These are phyloP conservation scores for Aspergillus sparsus DNA, from an alignment of 495 filamentous ascomycete species.

Conservation along the genomic window DNA sequence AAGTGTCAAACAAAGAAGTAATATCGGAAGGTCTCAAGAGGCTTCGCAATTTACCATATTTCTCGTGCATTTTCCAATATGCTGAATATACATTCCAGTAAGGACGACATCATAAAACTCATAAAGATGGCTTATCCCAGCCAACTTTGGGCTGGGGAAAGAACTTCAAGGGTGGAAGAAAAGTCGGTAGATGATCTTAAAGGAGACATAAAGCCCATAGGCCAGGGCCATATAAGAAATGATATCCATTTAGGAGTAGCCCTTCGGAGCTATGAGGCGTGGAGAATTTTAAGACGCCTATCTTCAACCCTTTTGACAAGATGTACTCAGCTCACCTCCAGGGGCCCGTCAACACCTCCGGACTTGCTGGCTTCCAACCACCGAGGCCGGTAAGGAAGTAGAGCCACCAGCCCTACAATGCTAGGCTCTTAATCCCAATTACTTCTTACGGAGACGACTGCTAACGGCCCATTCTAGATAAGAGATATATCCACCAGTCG, in stretches of 20 bases:
- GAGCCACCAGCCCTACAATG: too few relatives aligned
- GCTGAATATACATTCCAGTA: background rate
- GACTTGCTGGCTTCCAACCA: too few relatives aligned
- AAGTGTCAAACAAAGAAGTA: background rate
- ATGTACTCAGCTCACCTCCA: too few relatives aligned
- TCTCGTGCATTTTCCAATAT: background rate
- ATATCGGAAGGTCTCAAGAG: background rate
- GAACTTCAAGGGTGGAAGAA: background rate
- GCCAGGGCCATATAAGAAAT: background rate
- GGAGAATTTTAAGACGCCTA: too few relatives aligned
- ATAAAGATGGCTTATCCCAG: background rate
- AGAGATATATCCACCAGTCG: too few relatives aligned
- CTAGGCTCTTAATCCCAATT: too few relatives aligned
- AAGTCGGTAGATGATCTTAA: background rate
- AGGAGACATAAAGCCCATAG: background rate
- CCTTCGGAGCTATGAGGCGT: too few relatives aligned
- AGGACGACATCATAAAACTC: background rate
- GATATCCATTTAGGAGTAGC: background rate
- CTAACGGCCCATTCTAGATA: too few relatives aligned
- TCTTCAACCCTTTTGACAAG: too few relatives aligned
- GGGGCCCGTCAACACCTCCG: too few relatives aligned
- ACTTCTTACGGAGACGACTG: too few relatives aligned
- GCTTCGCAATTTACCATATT: background rate
- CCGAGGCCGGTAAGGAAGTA: too few relatives aligned
- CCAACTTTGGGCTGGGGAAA: background rate